phyloP scores from a whole-genome alignment of 2,329 filamentous ascomycete species.

The Xylariaceae sp. region DNA sequence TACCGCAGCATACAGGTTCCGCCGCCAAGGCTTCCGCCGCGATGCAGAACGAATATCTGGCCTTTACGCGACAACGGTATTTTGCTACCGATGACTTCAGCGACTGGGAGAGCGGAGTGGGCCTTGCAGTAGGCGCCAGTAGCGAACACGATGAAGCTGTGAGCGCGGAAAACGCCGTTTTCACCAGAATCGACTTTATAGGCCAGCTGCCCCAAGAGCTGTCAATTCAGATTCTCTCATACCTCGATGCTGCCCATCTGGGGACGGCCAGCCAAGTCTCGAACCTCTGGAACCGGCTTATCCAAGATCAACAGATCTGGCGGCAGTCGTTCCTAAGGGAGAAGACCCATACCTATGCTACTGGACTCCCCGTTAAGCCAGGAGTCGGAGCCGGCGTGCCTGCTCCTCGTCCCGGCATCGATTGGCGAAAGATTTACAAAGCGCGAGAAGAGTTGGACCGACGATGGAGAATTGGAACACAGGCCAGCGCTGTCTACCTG shows the following conservation, averaged over 20 bases:
- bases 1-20: slow-evolving; percentile 56
- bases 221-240: slow-evolving; percentile 54
- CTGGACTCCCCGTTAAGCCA: slow-evolving; percentile 47
- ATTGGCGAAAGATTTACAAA: slow-evolving; percentile 84
- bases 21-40: slow-evolving; percentile 59
- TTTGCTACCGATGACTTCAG: slow-evolving; percentile 48
- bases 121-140: slow-evolving; percentile 50
- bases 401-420: slow-evolving; percentile 53
- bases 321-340: slow-evolving; percentile 59
- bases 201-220: slow-evolving; percentile 53
- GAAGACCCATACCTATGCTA: slow-evolving; percentile 58
- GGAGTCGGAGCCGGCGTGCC: slow-evolving; percentile 57
- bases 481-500: slow-evolving; percentile 76
- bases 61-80: slow-evolving; percentile 37
- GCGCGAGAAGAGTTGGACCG: slow-evolving; percentile 70
- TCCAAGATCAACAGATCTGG: slow-evolving; percentile 57
- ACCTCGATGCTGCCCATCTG: slow-evolving; percentile 52
- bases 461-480: slow-evolving; percentile 72
- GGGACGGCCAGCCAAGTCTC: slow-evolving; percentile 49
- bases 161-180: slow-evolving; percentile 36
- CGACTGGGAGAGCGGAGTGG: slow-evolving; percentile 62
- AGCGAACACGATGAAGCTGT: slow-evolving; percentile 34
- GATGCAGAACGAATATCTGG: slow-evolving; percentile 51
- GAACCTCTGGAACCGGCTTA: slow-evolving; percentile 44
- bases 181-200: slow-evolving; percentile 54